Evolutionary conservation across 805 yeast species (phyloP), one percentile per base, ranked within the genome.

Genomic region (Candida manassasensis): DNA sequence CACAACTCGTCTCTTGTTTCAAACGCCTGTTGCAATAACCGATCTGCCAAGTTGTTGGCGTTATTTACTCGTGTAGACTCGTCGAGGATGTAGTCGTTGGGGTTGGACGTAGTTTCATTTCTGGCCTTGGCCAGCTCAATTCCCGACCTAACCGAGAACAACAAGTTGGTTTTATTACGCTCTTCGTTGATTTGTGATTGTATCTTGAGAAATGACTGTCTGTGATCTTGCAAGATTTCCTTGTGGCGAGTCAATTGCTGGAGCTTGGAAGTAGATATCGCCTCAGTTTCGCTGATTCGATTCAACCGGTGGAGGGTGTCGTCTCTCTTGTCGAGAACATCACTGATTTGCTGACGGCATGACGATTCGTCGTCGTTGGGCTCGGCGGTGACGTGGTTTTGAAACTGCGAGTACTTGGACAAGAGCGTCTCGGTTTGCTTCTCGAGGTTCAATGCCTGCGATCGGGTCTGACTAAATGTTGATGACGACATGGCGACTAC

Each of bases 1-100:
- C 73, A 46, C 35, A 93, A 72, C 50, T 85, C 94, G 41, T 89
- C 97, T 39, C 97, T 69, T 0, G 97, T 88, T 46, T 84, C 85
- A 61, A 77, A 82, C 1, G 96, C 97, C 53, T 83, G 89, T n/a
- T 74, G 73, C 25, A 90, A 70, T 39, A 93, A 66, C 29, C 82
- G 63, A 53, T 93, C 97, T 11, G 95, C 85, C 34, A 88, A 65
- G 28, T 71, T 69, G 53, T 87, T 80, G 28, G 93, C 79, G 34
- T 70, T 69, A 44, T 84, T 85, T 13, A 83, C 82, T 33, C 96
- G 67, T 25, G 73, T 66, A 6, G 86, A 60, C 59, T 90, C 98
- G 39, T 83, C 79, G 38, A 82, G 69, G 54, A 85, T 79, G 55
- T 90, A 90, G 42, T 79, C 84, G 43, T 81, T 77, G 37, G 79